Base-by-base conservation (phyloP, 305 asterid genomes). In the Fraxinus velutina region DNA sequence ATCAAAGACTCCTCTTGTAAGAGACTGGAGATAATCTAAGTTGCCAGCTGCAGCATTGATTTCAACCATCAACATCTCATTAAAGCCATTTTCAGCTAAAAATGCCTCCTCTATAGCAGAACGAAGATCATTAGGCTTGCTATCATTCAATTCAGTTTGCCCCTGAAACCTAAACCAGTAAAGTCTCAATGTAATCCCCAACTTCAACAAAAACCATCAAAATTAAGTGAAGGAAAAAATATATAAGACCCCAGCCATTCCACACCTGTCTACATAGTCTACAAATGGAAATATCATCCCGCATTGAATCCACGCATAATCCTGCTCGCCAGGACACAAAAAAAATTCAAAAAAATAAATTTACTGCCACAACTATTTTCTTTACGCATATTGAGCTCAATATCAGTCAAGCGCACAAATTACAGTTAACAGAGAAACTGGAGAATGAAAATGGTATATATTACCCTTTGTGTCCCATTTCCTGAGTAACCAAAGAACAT, bases 401-500 rank as follows among this genome's bases (percentile, higher is more conserved):
- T 66, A 76, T 33, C 22, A 60, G 78, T 84, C 30, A 77, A 75
- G 73, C 64, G 4, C 75, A 30, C 42, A 12, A 30, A 62, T 76
- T 29, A 80, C 68, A 75, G 12, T 50, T 12, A 57, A 76, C 29
- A 80, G 81, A 73, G 19, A 79, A 80, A 78, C 76, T 76, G 72
- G 60, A 78, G 32, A 55, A 47, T 64, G 22, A 66, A 72, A 75
- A 76, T 37, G 22, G 12, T 9, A 33, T 30, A 57, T 24, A 85
- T 62, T 91, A 96, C 99, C 98, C 99, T 88, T 79, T 94, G 99
- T 8, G 99, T 92, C 84, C 99, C 97, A 81, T 96, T 94, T 78
- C 98, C 98, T 6, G 98, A 96, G 89, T 93, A 94, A 36, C 98
- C 99, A 84, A 96, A 96, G 86, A 96, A 96, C 99, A 96, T 96